These are phyloP conservation scores for Periconia digitata DNA, from an alignment of 2,329 filamentous ascomycete genomes.

Conservation along the genomic window DNA sequence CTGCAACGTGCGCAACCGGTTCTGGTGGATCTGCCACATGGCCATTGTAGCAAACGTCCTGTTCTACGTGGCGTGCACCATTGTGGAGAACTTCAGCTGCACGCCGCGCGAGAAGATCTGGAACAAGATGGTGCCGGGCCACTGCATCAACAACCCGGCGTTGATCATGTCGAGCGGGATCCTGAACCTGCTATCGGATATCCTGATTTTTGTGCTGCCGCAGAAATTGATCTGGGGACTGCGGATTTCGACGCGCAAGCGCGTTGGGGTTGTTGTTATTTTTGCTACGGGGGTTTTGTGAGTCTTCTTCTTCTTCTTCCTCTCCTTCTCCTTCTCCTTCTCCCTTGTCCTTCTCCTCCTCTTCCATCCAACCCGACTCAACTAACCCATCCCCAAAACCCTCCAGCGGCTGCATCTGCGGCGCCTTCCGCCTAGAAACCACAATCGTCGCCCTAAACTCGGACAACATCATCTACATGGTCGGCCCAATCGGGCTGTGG, in stretches of 20 bases:
- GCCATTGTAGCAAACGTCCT: constrained; percentile 36
- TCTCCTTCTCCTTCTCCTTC: too few species aligned
- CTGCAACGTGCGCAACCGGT: constrained; percentile 21
- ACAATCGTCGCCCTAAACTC: constrained; percentile 1
- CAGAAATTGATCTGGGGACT: constrained; percentile 41
- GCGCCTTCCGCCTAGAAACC: constrained; percentile 1
- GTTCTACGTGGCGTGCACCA: constrained; percentile 29
- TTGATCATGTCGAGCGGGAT: constrained; percentile 33
- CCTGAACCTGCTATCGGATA: constrained; percentile 38
- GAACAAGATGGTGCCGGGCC: constrained; percentile 31
- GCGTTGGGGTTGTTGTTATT: not conserved
- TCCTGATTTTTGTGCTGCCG: constrained; percentile 38
- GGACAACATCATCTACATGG: constrained; percentile 5
- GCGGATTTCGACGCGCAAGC: not conserved
- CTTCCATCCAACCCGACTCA: not conserved
- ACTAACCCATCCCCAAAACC: not conserved
- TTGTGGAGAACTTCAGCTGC: constrained; percentile 42
- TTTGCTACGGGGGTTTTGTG: not conserved
- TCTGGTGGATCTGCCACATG: constrained; percentile 41
- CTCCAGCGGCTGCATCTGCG: constrained; percentile 6
- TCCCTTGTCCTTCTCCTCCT: too few species aligned
- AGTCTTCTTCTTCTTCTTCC: too few species aligned
- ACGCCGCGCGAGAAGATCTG: constrained; percentile 38
- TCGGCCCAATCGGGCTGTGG: constrained; percentile 5
- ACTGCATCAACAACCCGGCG: constrained; percentile 33